Evolutionary conservation across 345 rosid genomes (phyloP).

Genomic region (Raphanus raphanistrum): DNA sequence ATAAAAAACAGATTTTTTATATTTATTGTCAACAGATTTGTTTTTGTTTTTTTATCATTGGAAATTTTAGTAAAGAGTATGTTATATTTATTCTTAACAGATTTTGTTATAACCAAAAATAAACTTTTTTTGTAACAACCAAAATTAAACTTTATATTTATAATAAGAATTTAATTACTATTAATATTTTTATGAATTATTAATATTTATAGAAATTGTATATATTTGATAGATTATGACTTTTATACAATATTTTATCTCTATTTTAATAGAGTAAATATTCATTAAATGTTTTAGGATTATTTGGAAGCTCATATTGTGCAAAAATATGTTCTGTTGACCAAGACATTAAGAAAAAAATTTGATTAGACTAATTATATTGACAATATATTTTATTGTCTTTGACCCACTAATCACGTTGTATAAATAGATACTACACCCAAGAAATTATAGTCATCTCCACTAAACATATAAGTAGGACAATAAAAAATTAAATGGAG

Average conservation of each 20-base stretch:
- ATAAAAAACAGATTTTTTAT: not conserved
- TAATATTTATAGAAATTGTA: not conserved
- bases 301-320: not conserved
- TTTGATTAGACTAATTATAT: not conserved
- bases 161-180: not conserved
- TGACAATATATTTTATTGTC: not conserved
- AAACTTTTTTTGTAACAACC: no score
- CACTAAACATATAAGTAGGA: not conserved
- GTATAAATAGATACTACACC: not conserved
- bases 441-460: not conserved
- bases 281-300: not conserved
- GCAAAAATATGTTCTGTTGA: not conserved
- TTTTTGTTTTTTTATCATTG: no score
- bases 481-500: not conserved
- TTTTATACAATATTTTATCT: no score
- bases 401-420: not conserved
- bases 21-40: not conserved
- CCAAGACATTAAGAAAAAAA: not conserved
- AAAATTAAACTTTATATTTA: not conserved
- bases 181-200: not conserved
- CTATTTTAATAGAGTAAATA: not conserved
- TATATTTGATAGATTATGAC: not conserved
- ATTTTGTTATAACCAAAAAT: no score
- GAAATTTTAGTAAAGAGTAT: no score
- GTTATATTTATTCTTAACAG: not conserved